Evolutionary conservation across 345 rosid genomes (phyloP).

Genomic region (Lagerstroemia speciosa): DNA sequence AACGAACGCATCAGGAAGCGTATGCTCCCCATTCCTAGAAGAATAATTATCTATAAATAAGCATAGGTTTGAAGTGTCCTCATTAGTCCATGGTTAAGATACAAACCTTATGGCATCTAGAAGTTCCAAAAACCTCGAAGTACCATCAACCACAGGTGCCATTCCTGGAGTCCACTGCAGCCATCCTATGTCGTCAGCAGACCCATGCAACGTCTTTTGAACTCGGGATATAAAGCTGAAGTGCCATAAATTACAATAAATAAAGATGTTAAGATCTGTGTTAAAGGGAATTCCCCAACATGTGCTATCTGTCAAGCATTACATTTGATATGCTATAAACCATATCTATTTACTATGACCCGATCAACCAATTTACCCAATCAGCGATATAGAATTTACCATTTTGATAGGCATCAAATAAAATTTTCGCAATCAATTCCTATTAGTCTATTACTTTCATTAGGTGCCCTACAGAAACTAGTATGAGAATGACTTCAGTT

Average conservation of each 20-base stretch:
- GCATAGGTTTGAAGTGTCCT: background rate
- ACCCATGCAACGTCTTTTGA: constrained; percentile 44
- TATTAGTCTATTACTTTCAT: background rate
- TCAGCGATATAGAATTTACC: background rate
- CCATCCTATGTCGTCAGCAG: constrained; percentile 72
- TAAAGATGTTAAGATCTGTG: background rate
- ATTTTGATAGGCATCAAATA: background rate
- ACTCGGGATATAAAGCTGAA: constrained; percentile 47
- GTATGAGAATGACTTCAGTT: constrained; percentile 16
- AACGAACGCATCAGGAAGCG: constrained; percentile 42
- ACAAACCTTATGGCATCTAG: constrained; percentile 41
- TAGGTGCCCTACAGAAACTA: background rate
- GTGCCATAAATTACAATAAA: background rate
- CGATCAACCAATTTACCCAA: background rate
- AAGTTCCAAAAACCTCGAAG: constrained; percentile 49
- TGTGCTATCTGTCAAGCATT: background rate
- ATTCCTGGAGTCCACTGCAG: constrained; percentile 47
- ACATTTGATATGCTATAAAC: background rate
- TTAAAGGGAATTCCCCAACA: background rate
- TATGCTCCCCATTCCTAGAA: constrained; percentile 58
- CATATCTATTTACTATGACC: background rate
- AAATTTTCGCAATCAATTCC: no score
- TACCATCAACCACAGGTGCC: constrained; percentile 53
- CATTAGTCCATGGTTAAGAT: background rate
- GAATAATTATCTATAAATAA: constrained; percentile 3